Conservation (phyloP, 352 stramenopile genomes). For the Phytopythium montanum region DNA sequence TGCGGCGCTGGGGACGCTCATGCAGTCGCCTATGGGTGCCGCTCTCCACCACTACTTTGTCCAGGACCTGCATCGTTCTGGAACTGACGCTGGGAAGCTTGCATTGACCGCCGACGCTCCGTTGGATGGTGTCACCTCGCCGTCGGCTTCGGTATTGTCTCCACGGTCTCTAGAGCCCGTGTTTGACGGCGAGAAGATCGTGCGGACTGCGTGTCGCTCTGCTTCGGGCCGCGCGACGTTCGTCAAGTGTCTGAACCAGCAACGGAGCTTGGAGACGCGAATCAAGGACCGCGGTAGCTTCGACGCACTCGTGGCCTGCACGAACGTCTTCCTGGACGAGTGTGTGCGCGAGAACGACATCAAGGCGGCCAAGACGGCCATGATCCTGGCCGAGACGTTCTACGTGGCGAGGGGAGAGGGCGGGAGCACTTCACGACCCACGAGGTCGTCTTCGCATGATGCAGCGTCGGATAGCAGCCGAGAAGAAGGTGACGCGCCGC, state of each 20-base stretch:
- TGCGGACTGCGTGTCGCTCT: conserved; percentile 27
- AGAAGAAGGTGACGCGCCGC: background rate
- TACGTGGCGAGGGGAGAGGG: conserved; percentile 30
- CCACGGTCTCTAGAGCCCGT: conserved; percentile 1
- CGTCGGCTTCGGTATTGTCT: background rate
- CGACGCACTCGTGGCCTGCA: conserved; percentile 55
- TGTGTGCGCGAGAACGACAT: conserved; percentile 78
- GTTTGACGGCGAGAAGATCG: conserved; percentile 13
- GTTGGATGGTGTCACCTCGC: conserved; percentile 1
- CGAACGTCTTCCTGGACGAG: conserved; percentile 68
- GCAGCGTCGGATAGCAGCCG: background rate
- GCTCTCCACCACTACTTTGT: conserved; percentile 52
- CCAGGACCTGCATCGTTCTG: conserved; percentile 16
- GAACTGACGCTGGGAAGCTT: background rate
- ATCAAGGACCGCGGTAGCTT: conserved; percentile 61
- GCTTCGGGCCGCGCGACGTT: conserved; percentile 60
- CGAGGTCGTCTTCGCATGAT: background rate
- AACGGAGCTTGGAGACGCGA: conserved; percentile 77
- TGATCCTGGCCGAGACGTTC: conserved; percentile 86
- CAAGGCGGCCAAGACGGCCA: conserved; percentile 83
- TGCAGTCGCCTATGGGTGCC: conserved; percentile 50
- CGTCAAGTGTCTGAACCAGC: conserved; percentile 77
- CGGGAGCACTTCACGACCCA: background rate
- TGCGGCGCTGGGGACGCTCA: conserved; percentile 18
- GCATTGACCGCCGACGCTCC: background rate